Evolutionary conservation across 192 early-diverging fungal species (phyloP).

Genomic region (Gryganskiella cystojenkinii): DNA sequence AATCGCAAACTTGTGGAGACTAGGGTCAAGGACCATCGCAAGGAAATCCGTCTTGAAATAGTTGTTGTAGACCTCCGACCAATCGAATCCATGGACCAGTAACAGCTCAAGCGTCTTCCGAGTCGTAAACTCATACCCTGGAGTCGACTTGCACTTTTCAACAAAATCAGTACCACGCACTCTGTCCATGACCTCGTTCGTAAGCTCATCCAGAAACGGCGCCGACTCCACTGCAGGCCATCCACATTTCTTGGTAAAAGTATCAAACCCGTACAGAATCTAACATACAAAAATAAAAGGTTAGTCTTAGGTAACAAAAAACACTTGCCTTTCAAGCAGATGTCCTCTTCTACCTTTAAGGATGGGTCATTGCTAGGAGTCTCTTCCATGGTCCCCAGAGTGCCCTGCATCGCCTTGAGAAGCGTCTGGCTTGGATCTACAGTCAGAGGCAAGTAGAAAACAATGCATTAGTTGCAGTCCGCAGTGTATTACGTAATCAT

Average conservation of each 20-base stretch:
- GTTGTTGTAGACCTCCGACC: slow-evolving; percentile 36
- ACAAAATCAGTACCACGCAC: slow-evolving; percentile 10
- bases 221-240: slow-evolving; percentile 23
- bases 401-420: too few relatives aligned
- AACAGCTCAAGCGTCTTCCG: slow-evolving; percentile 40
- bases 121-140: slow-evolving; percentile 10
- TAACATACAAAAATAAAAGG: background rate
- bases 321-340: too few relatives aligned
- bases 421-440: too few relatives aligned
- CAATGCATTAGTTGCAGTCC: too few relatives aligned
- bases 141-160: background rate
- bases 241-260: slow-evolving; percentile 20
- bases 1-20: slow-evolving; percentile 10
- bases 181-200: slow-evolving; percentile 12
- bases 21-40: slow-evolving; percentile 23
- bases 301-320: background rate
- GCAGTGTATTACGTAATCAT: too few relatives aligned
- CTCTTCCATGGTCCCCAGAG: too few relatives aligned
- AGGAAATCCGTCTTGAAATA: slow-evolving; percentile 19
- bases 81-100: slow-evolving; percentile 27
- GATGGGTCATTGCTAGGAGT: background rate
- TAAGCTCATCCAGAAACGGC: slow-evolving; percentile 35
- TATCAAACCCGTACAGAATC: slow-evolving; percentile 23
- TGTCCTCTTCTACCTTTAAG: background rate
- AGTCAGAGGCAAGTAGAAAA: too few relatives aligned